Evolutionary conservation across 352 stramenopile species (phyloP).

Genomic region (Pelagophyceae sp.): DNA sequence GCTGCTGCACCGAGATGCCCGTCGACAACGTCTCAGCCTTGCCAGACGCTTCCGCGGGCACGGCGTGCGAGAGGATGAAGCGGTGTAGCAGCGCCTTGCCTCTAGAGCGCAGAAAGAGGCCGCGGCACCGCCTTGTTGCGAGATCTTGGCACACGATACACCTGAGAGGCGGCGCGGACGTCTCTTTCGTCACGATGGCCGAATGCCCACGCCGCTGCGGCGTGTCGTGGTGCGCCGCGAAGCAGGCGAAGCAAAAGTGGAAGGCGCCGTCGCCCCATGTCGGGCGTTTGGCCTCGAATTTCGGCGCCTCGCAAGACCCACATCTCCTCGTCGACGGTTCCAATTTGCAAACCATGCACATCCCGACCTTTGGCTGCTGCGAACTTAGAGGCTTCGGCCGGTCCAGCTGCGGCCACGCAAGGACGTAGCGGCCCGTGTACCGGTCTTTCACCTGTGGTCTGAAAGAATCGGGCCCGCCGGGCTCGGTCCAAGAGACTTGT

Average conservation of each 20-base stretch:
- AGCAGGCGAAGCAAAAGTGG: slow-evolving; percentile 21
- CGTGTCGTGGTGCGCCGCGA: slow-evolving; percentile 8
- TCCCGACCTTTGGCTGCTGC: neutral
- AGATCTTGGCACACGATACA: slow-evolving; percentile 6
- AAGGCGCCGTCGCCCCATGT: neutral
- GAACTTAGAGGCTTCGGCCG: slow-evolving; percentile 1
- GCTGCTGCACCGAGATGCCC: neutral
- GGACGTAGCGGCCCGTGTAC: neutral
- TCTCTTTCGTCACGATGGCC: neutral
- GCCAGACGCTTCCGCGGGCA: neutral
- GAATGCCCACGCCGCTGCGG: neutral
- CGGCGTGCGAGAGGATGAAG: slow-evolving; percentile 7
- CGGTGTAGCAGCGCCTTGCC: neutral
- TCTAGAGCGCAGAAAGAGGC: neutral
- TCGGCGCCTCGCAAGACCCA: neutral
- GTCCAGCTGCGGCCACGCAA: slow-evolving; percentile 16
- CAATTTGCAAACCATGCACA: slow-evolving; percentile 15
- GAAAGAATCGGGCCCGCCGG: neutral
- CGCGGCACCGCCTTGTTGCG: neutral
- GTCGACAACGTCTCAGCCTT: neutral
- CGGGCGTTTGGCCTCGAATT: neutral
- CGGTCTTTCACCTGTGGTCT: slow-evolving; percentile 12
- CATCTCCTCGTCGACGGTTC: neutral
- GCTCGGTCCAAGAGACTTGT: neutral
- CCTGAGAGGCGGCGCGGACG: neutral